These are phyloP conservation scores for Populus ilicifolia DNA, from an alignment of 345 rosid species.

Conservation along the genomic window DNA sequence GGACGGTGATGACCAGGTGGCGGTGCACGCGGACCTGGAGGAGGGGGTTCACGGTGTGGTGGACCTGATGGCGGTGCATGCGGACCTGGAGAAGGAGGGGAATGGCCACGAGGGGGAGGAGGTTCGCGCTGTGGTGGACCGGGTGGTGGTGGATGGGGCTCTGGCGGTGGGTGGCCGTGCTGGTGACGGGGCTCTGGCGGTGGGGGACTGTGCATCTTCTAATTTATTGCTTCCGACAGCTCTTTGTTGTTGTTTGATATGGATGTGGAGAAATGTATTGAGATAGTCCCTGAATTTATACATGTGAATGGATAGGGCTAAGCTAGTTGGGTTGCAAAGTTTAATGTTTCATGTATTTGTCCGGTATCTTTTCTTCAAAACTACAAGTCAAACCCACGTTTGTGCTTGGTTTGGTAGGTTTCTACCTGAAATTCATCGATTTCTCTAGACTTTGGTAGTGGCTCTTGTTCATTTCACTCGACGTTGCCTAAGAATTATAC, in stretches of 20 bases:
- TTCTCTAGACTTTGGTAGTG: background rate
- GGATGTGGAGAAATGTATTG: background rate
- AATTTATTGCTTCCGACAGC: background rate
- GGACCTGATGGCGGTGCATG: slow-evolving; percentile 19
- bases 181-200: slow-evolving; percentile 17
- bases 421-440: slow-evolving; percentile 12
- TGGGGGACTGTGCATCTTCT: slow-evolving; percentile 28
- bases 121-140: slow-evolving; percentile 20
- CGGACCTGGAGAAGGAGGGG: slow-evolving; percentile 20
- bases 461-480: too few species aligned
- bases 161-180: slow-evolving; percentile 5
- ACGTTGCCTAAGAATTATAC: too few species aligned
- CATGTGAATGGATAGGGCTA: background rate
- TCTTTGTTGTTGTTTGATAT: background rate
- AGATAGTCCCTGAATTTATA: background rate
- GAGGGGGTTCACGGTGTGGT: slow-evolving; percentile 15
- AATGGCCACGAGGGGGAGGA: slow-evolving; percentile 13
- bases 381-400: slow-evolving; percentile 19
- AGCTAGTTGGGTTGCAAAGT: too few species aligned
- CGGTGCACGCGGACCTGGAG: slow-evolving; percentile 16
- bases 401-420: slow-evolving; percentile 4
- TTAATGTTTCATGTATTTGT: too few species aligned
- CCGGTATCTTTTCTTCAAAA: background rate
- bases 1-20: slow-evolving; percentile 16
- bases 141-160: slow-evolving; percentile 16